Percentiles rank a stretch among this genome's conserved stretches.
Evolutionary conservation across 179 eudicot species (phyloP).

Genomic region (Patellifolia procumbens): DNA sequence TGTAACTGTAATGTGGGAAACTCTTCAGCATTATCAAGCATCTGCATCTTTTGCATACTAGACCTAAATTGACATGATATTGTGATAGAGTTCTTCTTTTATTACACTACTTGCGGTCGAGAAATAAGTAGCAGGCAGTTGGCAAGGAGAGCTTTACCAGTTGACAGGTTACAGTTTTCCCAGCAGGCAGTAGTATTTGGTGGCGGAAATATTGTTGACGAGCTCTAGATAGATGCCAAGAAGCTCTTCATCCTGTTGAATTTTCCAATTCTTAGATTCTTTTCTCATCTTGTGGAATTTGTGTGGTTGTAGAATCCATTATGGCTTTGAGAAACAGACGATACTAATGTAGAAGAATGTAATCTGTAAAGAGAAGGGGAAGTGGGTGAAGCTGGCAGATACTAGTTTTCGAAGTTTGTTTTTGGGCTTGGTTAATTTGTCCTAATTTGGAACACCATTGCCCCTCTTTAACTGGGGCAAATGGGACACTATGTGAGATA

Average conservation of each 20-base stretch:
- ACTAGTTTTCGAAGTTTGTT: background rate
- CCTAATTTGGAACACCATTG: background rate
- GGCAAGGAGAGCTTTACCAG: conserved; percentile 21
- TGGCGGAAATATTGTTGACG: conserved; percentile 23
- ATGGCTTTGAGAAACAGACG: conserved; percentile 10
- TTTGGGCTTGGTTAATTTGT: background rate
- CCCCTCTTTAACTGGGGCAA: background rate
- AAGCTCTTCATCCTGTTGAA: conserved; percentile 24
- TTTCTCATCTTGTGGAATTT: background rate
- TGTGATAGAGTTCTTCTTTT: background rate
- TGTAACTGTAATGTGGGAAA: background rate
- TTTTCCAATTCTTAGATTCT: conserved; percentile 2
- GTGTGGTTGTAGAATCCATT: conserved; percentile 11
- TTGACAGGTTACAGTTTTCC: conserved; percentile 12
- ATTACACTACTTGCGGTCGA: conserved; percentile 19
- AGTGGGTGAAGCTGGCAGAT: conserved; percentile 1
- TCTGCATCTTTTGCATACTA: background rate
- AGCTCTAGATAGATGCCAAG: conserved; percentile 25
- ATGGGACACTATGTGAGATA: too few species aligned
- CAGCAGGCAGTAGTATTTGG: conserved; percentile 21
- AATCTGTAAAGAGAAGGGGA: background rate
- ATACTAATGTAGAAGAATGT: background rate
- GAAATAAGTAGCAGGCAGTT: conserved; percentile 24
- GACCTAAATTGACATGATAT: background rate
- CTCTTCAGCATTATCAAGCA: background rate